phyloP scores from a whole-genome alignment of 1,284 basidiomycete species.

The Anthracocystis setariae region DNA sequence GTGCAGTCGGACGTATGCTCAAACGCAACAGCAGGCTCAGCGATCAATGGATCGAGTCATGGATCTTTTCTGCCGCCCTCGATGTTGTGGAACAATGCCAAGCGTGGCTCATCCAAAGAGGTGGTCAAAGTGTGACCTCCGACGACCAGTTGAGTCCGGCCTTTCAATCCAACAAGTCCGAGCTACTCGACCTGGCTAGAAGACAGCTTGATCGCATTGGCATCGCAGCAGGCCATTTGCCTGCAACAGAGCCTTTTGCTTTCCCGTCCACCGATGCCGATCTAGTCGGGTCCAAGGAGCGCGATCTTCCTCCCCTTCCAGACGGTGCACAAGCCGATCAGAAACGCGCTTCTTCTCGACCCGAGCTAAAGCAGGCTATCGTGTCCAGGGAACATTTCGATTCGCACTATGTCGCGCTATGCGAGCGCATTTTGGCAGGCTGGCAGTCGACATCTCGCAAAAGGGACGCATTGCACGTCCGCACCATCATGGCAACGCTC shows the following conservation, averaged over 20 bases:
- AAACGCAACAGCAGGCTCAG: slow-evolving; percentile 73
- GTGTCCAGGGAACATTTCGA: slow-evolving; percentile 68
- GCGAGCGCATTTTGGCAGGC: slow-evolving; percentile 82
- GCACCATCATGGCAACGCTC: slow-evolving; percentile 83
- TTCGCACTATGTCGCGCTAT: slow-evolving; percentile 69
- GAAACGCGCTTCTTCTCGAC: slow-evolving; percentile 66
- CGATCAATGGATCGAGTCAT: slow-evolving; percentile 84
- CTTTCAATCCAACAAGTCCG: slow-evolving; percentile 73
- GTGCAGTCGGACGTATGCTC: slow-evolving; percentile 80
- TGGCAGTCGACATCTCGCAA: slow-evolving; percentile 81
- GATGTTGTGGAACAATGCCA: slow-evolving; percentile 87
- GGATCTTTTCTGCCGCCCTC: slow-evolving; percentile 90
- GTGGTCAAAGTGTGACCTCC: slow-evolving; percentile 15
- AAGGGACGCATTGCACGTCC: slow-evolving; percentile 84
- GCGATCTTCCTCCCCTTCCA: slow-evolving; percentile 43
- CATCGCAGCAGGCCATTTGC: slow-evolving; percentile 77
- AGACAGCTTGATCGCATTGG: slow-evolving; percentile 83
- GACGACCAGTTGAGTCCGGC: slow-evolving; percentile 51
- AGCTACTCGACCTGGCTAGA: slow-evolving; percentile 82
- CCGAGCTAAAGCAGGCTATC: slow-evolving; percentile 76
- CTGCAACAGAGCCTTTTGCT: slow-evolving; percentile 74
- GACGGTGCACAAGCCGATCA: slow-evolving; percentile 6
- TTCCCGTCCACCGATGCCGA: neutral
- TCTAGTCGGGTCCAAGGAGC: neutral
- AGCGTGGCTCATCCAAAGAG: slow-evolving; percentile 72